Conservation (phyloP, 306 rosid species). For the Inga leiocalycina region DNA sequence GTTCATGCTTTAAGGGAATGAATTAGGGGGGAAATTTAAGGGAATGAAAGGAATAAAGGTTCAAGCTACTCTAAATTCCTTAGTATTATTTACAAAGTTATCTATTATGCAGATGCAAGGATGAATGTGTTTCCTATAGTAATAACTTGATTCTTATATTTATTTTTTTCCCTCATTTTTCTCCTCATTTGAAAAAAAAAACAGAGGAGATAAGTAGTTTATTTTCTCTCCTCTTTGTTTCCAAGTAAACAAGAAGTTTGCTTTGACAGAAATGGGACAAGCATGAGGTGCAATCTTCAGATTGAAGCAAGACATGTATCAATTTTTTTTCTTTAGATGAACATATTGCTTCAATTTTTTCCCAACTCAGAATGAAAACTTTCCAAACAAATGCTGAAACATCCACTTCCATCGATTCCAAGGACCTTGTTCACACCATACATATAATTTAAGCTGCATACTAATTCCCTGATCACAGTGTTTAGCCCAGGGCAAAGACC, state of each 20-base stretch:
- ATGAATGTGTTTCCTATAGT: neutral
- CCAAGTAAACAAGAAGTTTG: slow-evolving; percentile 34
- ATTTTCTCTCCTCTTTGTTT: neutral
- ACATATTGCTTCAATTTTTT: neutral
- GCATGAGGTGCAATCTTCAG: neutral
- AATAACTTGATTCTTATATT: neutral
- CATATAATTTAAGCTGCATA: slow-evolving; percentile 82
- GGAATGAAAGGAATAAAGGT: neutral
- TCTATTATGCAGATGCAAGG: slow-evolving; percentile 37
- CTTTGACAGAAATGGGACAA: slow-evolving; percentile 27
- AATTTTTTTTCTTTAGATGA: slow-evolving; percentile 1
- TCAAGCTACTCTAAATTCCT: neutral
- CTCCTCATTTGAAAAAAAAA: neutral
- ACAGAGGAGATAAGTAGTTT: neutral
- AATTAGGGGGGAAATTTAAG: too few species aligned
- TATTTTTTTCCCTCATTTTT: neutral
- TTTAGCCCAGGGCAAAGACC: slow-evolving; percentile 99
- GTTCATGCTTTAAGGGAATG: neutral
- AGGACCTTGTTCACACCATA: slow-evolving; percentile 79
- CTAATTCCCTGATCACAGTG: slow-evolving; percentile 93
- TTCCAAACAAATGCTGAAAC: neutral
- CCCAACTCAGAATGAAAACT: neutral
- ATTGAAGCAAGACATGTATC: neutral
- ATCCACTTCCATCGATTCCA: slow-evolving; percentile 74
- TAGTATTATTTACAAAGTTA: neutral